Conservation (phyloP, 495 filamentous ascomycete species). For the Pyronema domesticum region DNA sequence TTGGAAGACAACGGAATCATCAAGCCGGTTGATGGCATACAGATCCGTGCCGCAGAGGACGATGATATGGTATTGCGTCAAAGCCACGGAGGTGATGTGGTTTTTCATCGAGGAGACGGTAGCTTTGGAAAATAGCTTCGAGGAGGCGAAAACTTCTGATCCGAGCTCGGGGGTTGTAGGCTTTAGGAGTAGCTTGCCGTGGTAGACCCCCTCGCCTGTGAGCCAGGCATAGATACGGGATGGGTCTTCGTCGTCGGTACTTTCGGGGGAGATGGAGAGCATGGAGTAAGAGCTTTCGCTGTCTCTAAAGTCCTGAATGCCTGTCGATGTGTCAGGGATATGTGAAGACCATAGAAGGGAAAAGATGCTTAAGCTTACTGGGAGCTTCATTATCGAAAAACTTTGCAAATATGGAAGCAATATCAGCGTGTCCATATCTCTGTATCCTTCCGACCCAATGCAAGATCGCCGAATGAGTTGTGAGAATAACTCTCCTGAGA, state of each 20-base stretch:
- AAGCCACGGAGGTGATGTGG: constrained; percentile 55
- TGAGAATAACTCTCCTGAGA: constrained; percentile 53
- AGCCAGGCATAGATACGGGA: constrained; percentile 84
- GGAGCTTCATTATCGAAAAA: constrained; percentile 63
- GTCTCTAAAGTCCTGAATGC: constrained; percentile 23
- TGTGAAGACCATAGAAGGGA: neutral
- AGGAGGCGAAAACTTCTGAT: constrained; percentile 44
- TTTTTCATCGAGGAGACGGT: constrained; percentile 50
- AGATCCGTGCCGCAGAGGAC: constrained; percentile 63
- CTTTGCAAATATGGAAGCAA: constrained; percentile 61
- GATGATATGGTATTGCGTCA: constrained; percentile 90
- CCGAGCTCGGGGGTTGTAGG: constrained; percentile 40
- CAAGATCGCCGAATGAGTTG: constrained; percentile 53
- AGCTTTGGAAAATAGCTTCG: constrained; percentile 56
- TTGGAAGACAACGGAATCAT: constrained; percentile 67
- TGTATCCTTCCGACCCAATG: constrained; percentile 65
- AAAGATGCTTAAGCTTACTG: constrained; percentile 11
- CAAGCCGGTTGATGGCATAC: constrained; percentile 68
- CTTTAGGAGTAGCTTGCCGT: constrained; percentile 50
- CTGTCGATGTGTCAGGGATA: constrained; percentile 6
- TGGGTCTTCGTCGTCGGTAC: constrained; percentile 30
- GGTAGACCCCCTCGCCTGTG: constrained; percentile 66
- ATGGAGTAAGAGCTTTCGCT: constrained; percentile 16
- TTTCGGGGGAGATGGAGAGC: constrained; percentile 58
- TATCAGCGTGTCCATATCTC: constrained; percentile 57